Evolutionary conservation across 768 basidiomycete species (phyloP), one percentile per base, ranked within the genome.

Genomic region (Pleurotus tuoliensis): DNA sequence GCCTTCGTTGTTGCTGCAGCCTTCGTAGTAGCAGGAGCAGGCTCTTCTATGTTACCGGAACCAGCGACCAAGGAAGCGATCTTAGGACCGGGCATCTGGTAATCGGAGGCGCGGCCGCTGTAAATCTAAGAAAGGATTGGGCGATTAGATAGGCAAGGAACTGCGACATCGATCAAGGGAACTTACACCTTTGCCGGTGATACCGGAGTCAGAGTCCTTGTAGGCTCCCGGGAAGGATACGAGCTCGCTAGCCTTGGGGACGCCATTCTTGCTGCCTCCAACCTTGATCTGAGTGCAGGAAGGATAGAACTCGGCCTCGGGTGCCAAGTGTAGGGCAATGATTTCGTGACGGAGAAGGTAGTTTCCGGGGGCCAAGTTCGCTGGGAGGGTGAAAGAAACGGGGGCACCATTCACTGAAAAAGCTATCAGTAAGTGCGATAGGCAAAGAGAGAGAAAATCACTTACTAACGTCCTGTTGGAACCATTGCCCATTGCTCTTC

Each of bases 221-320:
- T 83, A 83, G 11, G 76, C 82, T 24, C 83, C 83, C 3, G 83
- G 82, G 61, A 83, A 74, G 20, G 61, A 63, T 30, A 80, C 80
- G 43, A 71, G 74, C 57, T 75, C 69, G 51, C 61, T 64, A 20
- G 67, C 34, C 0, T 63, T 59, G 4, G 78, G 74, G 6, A 59
- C 61, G 5, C 71, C 74, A 20, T 71, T 68, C 44, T 71, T 70
- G 45, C 67, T 71, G 7, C 81, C 80, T 4, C 65, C 56, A 47
- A 82, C 58, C 58, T 69, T 68, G 55, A 78, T 65, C 69, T 75
- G 67, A 5, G 73, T 73, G 64, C 82, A 84, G 12, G 80, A 75
- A 1, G 81, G 80, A 59, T 84, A 84, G 66, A 83, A 84, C 67
- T 84, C 83, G 3, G 80, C 83, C 22, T 81, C 81, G 1, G 60